A percentile compares a stretch with the other conserved stretches of the same genome.
Evolutionary conservation across 2,329 filamentous ascomycete genomes (phyloP).

Genomic region (Clonostachys chloroleuca): DNA sequence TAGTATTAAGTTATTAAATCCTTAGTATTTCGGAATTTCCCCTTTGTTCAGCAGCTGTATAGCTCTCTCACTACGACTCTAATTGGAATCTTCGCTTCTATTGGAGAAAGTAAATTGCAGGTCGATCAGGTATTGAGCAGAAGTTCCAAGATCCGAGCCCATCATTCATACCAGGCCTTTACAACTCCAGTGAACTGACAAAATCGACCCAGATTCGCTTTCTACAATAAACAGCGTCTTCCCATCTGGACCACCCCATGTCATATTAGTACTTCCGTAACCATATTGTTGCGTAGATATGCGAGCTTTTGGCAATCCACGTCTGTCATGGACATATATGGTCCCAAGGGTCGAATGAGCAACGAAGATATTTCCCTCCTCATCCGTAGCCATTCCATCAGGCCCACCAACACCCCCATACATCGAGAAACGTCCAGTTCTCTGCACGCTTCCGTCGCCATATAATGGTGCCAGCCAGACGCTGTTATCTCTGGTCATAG

Average conservation of each 20-base stretch:
- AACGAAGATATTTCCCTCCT: constrained; percentile 7
- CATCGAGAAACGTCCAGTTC: constrained; percentile 4
- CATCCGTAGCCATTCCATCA: constrained; percentile 6
- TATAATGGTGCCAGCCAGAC: constrained; percentile 6
- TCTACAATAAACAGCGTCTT: constrained; percentile 2
- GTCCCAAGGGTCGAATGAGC: constrained; percentile 4
- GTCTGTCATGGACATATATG: constrained; percentile 4
- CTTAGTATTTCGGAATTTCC: too few relatives aligned
- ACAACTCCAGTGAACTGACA: constrained; percentile 1
- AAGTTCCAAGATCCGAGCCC: too few relatives aligned
- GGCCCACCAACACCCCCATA: constrained; percentile 5
- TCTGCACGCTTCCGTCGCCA: constrained; percentile 6
- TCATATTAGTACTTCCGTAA: constrained; percentile 1
- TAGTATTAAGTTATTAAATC: too few relatives aligned
- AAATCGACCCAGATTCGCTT: background rate
- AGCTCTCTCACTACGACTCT: too few relatives aligned
- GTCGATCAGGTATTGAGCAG: too few relatives aligned
- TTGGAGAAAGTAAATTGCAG: too few relatives aligned
- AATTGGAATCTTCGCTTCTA: too few relatives aligned
- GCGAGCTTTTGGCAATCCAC: background rate
- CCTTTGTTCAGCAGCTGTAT: too few relatives aligned
- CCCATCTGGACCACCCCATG: constrained; percentile 1
- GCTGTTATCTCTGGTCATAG: constrained; percentile 7
- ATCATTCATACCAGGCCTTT: background rate
- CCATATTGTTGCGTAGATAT: background rate